Evolutionary conservation across 805 yeast species (phyloP), one percentile per base, ranked within the genome.

Genomic region (Ogataea angusta): DNA sequence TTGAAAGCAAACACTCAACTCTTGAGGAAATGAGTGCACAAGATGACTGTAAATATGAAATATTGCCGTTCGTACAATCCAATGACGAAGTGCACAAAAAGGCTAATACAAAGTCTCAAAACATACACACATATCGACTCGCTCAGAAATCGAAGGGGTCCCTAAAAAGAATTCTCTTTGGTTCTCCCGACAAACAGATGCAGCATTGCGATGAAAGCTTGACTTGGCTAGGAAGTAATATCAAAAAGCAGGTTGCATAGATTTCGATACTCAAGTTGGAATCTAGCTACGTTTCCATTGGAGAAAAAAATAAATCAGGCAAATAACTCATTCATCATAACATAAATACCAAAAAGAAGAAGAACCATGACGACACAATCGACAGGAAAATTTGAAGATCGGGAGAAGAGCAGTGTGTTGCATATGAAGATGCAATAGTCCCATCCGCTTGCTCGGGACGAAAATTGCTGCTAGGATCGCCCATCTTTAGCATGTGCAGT

Each of bases 191-290:
- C 13, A 24, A 24, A n/a, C 27, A 12, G n/a, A n/a, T 5, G n/a
- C 13, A 24, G 27, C 6, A 6, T 4, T 3, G 27, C 13, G 27
- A 24, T 12, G 27, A 24, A 6, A 24, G 9, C 27, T 12, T 12
- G 8, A 38, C 31, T 15, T 56, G 60, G 60, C 49, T 56, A 38
- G 60, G 60, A 13, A 51, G 53, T 3, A 54, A 54, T 30, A 39
- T 49, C n/a, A 42, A 38, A 39, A 42, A 38, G 24, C 47, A 47
- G 24, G 35, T 29, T 21, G 50, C 45, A n/a, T 51, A 28, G 38
- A 3, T 30, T 12, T n/a, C 1, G 14, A n/a, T n/a, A 10, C 7
- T 24, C 13, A 24, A 10, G 8, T 13, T 24, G 13, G 10, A n/a
- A 12, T 13, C 8, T 24, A 24, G 13, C 8, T 24, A 3, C 9